phyloP scores from a whole-genome alignment of 192 early-diverging fungal genomes.

The Gryganskiella cystojenkinii region DNA sequence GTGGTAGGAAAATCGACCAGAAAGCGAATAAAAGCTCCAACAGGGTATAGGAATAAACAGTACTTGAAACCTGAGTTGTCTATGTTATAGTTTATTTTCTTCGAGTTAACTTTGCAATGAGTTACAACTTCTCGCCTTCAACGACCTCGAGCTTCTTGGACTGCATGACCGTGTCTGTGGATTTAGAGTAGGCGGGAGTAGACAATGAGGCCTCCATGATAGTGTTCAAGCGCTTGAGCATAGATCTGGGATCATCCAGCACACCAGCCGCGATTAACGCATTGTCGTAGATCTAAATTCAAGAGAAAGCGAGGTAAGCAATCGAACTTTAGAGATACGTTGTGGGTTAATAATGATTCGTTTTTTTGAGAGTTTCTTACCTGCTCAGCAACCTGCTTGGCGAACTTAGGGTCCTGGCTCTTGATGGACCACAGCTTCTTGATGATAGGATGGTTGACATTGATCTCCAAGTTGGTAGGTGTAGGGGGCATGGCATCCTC shows the following conservation, averaged over 20 bases:
- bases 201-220: slow-evolving; percentile 57
- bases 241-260: slow-evolving; percentile 79
- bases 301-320: background rate
- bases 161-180: slow-evolving; percentile 41
- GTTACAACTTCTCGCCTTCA: slow-evolving; percentile 47
- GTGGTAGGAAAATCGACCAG: slow-evolving; percentile 28
- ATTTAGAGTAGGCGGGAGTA: slow-evolving; percentile 13
- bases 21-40: background rate
- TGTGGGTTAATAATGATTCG: too few species aligned
- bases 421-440: slow-evolving; percentile 70
- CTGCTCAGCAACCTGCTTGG: slow-evolving; percentile 76
- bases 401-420: slow-evolving; percentile 67
- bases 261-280: slow-evolving; percentile 82
- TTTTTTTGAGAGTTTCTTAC: slow-evolving; percentile 50
- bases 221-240: slow-evolving; percentile 78
- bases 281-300: slow-evolving; percentile 70
- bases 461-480: slow-evolving; percentile 80
- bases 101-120: background rate
- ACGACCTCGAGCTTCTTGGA: slow-evolving; percentile 49
- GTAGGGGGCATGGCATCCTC: slow-evolving; percentile 60
- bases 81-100: background rate
- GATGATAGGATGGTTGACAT: slow-evolving; percentile 76
- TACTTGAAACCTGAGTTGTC: background rate
- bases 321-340: too few species aligned
- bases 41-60: background rate